Evolutionary conservation across 306 rosid species (phyloP), one percentile per base, ranked within the genome.

Genomic region (Trifolium subterraneum): DNA sequence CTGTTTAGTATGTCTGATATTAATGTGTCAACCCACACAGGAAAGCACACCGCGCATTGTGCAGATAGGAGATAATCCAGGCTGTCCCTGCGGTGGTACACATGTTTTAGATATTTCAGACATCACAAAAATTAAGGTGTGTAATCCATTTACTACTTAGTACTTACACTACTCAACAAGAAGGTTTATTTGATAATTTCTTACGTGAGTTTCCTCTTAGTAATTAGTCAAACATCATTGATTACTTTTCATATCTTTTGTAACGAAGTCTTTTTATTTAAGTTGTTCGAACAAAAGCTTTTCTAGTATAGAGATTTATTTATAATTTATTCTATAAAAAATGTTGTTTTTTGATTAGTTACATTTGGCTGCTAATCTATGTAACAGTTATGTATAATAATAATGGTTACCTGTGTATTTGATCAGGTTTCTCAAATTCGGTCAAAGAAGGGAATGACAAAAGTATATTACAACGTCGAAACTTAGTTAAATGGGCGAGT

Each of bases 11-110:
- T 79, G 23, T 58, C 45, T 65, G 73, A 64, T 76, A 64, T 73
- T 50, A 79, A 79, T 47, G 33, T 69, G 14, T 73, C 51, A 55
- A 79, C 73, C 75, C 71, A 74, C 60, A 44, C 85, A 89, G 95
- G 88, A 39, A 14, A 89, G 86, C 92, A 83, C 87, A 35, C 95
- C 95, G 68, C 87, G 97, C 29, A 71, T 89, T 73, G 82, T 91
- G 68, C 83, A 71, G 82, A 52, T 91, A 52, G 90, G 86, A 48
- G 80, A 68, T 77, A 73, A 62, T 74, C 86, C 83, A 10, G 97
- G 91, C 61, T 86, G 97, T 73, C 95, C 95, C 0, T 91, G 97
- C 65, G 97, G 97, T 12, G 97, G 97, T 58, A 89, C 95, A 38
- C 92, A 86, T 68, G 91, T 91, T 72, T 54, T 82, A 63, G 86